These are phyloP conservation scores for Rhynchospora tenuis DNA, from an alignment of 176 grass and related monocot genomes.

Conservation along the genomic window DNA sequence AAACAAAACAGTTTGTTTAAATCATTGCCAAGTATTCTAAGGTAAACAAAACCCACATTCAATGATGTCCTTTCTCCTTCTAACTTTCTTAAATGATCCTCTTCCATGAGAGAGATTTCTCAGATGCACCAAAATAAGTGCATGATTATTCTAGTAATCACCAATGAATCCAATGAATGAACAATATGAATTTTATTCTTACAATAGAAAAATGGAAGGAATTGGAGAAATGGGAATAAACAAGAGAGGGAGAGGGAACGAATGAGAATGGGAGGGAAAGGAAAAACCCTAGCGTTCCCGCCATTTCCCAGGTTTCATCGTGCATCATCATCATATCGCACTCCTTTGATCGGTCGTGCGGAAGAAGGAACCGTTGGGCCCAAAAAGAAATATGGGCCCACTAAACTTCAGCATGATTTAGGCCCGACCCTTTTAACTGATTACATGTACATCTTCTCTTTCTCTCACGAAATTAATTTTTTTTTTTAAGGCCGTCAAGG, in stretches of 20 bases:
- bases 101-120: constrained; percentile 1
- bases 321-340: background rate
- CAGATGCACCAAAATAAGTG: background rate
- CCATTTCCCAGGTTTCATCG: background rate
- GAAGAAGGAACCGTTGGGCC: background rate
- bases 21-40: constrained; percentile 29
- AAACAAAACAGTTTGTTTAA: constrained; percentile 32
- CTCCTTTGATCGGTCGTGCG: background rate
- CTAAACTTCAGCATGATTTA: background rate
- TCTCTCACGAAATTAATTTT: background rate
- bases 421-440: background rate
- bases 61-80: background rate
- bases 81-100: background rate
- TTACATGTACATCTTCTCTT: background rate
- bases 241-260: background rate
- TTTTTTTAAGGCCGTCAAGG: background rate
- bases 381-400: background rate
- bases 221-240: background rate
- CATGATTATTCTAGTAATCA: background rate
- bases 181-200: background rate
- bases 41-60: constrained; percentile 46
- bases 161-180: background rate
- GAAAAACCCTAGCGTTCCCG: constrained; percentile 4
- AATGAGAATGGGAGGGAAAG: background rate
- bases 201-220: background rate